A percentile compares a stretch with the other conserved stretches of the same genome.
These are phyloP conservation scores for Gnaphalium uliginosum DNA, from an alignment of 129 eudicot genomes.

Conservation along the genomic window DNA sequence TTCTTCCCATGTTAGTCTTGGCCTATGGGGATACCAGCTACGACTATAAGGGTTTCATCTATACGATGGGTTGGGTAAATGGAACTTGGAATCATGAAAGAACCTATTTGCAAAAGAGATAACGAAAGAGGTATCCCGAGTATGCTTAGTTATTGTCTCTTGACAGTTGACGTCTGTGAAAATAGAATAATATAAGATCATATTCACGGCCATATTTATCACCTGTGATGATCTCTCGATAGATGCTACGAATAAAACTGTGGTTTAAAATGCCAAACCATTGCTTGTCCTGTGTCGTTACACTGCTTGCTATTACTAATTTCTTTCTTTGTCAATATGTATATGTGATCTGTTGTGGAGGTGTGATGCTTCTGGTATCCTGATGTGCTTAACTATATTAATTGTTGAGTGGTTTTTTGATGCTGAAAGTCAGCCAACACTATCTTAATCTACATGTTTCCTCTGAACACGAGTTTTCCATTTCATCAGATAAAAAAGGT, in stretches of 20 bases:
- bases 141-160: not conserved
- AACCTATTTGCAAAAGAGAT: not conserved
- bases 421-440: not conserved
- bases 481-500: slow-evolving; percentile 65
- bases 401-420: not conserved
- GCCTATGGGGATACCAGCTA: not conserved
- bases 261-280: not conserved
- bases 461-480: slow-evolving; percentile 4
- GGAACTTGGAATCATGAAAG: not conserved
- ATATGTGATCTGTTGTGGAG: not conserved
- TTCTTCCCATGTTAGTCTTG: not conserved
- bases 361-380: not conserved
- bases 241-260: not conserved
- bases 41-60: not conserved
- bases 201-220: not conserved
- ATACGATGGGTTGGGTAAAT: not conserved
- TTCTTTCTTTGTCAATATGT: not conserved
- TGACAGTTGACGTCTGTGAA: not conserved
- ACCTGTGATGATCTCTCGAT: not conserved
- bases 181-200: not conserved
- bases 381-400: not conserved
- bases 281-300: not conserved
- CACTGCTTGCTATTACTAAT: not conserved
- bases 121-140: not conserved
- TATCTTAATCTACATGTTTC: not conserved